Evolutionary conservation across 2,329 filamentous ascomycete species (phyloP).

Genomic region (Colletotrichum gloeosporioides): DNA sequence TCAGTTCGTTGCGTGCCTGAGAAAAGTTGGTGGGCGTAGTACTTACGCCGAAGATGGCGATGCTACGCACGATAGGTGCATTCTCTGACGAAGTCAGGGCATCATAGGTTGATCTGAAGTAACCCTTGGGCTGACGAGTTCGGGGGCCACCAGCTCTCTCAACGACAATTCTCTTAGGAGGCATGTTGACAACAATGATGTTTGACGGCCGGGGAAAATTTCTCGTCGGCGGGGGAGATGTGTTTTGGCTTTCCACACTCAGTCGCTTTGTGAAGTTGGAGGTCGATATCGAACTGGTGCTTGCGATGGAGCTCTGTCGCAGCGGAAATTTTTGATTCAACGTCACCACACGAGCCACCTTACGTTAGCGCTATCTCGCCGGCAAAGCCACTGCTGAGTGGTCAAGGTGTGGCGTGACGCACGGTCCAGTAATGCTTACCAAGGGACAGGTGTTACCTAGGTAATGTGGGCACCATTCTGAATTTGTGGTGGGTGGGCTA

Average conservation of each 20-base stretch:
- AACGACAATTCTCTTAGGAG: constrained; percentile 65
- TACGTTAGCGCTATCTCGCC: not conserved
- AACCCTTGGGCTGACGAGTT: constrained; percentile 53
- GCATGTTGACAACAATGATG: constrained; percentile 52
- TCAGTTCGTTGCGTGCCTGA: constrained; percentile 3
- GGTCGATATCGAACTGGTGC: not conserved
- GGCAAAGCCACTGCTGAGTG: not conserved
- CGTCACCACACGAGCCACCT: not conserved
- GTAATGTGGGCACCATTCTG: too few species aligned
- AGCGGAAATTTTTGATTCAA: constrained; percentile 13
- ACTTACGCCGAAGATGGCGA: constrained; percentile 73
- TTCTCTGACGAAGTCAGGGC: constrained; percentile 72
- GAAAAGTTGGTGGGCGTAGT: not conserved
- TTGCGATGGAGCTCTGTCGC: not conserved
- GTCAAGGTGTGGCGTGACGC: not conserved
- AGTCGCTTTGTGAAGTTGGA: not conserved
- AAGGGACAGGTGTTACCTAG: not conserved
- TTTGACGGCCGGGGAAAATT: not conserved
- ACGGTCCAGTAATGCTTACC: not conserved
- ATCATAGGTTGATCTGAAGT: constrained; percentile 64
- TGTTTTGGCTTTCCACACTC: not conserved
- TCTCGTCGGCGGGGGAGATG: not conserved
- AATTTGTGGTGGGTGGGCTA: too few species aligned
- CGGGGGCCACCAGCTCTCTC: constrained; percentile 49
- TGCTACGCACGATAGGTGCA: constrained; percentile 69